Base-by-base conservation (phyloP, 352 stramenopile species). In the Globisporangium sylvaticum region DNA sequence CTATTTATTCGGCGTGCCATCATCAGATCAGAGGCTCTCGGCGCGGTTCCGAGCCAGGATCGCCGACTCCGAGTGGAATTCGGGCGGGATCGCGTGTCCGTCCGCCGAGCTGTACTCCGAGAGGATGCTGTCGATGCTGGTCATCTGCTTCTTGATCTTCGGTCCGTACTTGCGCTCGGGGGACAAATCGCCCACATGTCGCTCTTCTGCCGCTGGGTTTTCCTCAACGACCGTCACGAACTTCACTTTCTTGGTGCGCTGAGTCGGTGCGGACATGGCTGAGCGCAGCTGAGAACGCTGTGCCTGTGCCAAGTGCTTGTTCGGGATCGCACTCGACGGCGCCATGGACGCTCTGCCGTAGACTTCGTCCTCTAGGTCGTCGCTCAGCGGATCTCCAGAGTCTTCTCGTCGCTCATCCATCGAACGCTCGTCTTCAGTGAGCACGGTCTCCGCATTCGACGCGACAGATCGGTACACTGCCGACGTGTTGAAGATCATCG, bases 111-210 rank as follows among this genome's bases (percentile, higher is more conserved):
- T 27, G 46, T 58, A 52, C 55, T 62, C 65, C 24, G 64, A 68
- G 18, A 83, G 55, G 62, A 80, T 59, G 48, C 67, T 58, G 12
- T 68, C 67, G 39, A 81, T 75, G 31, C 37, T 54, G 50, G 46
- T 64, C 27, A 78, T 56, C 39, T 74, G 73, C 62, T 57, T 69
- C 46, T 44, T 50, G 56, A 83, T 74, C 22, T 60, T 58, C 6
- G 46, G 56, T 4, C 53, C 27, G 67, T 79, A 83, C 65, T 77
- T 79, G 42, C 61, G 52, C 29, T 74, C 67, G 14, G 76, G 76
- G 15, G 76, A 78, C 27, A 65, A 20, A 15, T 61, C 53, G 34
- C 18, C 27, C 18, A 15, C 7, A 3, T 32, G 42, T 50, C 42
- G 42, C 15, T 22, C 9, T 32, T 25, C 44, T n/a, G 39, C 60